Conservation (phyloP, 345 rosid species). For the Syzygium jambos region DNA sequence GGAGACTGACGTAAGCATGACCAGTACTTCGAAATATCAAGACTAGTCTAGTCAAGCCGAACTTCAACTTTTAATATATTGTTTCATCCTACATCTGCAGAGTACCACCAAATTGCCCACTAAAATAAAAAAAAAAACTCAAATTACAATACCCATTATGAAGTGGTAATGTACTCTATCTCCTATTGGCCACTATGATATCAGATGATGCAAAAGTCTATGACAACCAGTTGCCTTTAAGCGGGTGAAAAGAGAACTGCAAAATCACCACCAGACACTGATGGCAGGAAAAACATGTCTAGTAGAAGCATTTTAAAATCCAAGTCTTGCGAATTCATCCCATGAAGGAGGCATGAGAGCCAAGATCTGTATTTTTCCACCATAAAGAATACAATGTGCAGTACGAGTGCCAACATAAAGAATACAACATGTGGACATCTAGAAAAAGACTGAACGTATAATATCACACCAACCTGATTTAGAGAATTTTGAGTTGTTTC, state of each 20-base stretch:
- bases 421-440: background rate
- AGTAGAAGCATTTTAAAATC: background rate
- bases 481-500: conserved; percentile 61
- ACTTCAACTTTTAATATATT: background rate
- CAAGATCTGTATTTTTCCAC: background rate
- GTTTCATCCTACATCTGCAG: background rate
- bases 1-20: background rate
- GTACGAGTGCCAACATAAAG: background rate
- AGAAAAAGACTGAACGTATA: background rate
- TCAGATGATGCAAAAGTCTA: background rate
- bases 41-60: background rate
- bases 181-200: background rate
- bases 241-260: background rate
- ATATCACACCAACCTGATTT: conserved; percentile 59
- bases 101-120: background rate
- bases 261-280: background rate
- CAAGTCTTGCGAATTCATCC: background rate
- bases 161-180: background rate
- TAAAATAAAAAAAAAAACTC: background rate
- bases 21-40: background rate
- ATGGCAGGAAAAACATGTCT: background rate
- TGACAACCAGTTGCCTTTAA: background rate
- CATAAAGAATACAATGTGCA: background rate
- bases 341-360: background rate
- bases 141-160: background rate